Conservation (phyloP, 148 eudicot genomes). For the Arctostaphylos glauca region DNA sequence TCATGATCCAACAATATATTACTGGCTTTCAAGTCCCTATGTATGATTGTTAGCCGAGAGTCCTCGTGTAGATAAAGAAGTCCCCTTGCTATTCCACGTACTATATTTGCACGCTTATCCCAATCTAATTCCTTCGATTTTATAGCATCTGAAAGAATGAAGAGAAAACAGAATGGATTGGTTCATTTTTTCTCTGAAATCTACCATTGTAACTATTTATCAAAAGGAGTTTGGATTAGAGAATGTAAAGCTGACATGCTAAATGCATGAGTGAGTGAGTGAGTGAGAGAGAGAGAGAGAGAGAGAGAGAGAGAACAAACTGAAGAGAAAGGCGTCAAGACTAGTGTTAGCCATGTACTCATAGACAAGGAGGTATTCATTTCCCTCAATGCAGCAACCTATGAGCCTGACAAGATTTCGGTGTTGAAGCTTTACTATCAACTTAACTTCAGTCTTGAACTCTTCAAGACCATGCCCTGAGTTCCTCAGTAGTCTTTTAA, state of each 20-base stretch:
- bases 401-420: constrained; percentile 42
- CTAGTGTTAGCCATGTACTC: constrained; percentile 44
- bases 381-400: constrained; percentile 39
- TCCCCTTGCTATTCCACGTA: constrained; percentile 30
- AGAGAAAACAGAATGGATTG: neutral
- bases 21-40: constrained; percentile 3
- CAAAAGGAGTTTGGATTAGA: neutral
- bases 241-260: neutral
- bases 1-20: constrained; percentile 17
- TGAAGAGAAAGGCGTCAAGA: constrained; percentile 29
- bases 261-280: neutral
- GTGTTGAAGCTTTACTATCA: constrained; percentile 49
- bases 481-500: constrained; percentile 38
- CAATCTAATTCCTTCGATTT: constrained; percentile 23
- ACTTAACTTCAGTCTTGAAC: constrained; percentile 9
- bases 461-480: constrained; percentile 16
- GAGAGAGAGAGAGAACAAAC: constrained; percentile 16
- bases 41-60: neutral
- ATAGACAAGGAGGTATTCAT: constrained; percentile 43
- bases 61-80: constrained; percentile 37
- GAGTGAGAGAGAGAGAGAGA: neutral
- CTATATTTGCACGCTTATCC: constrained; percentile 29
- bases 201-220: neutral
- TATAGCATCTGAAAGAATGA: neutral
- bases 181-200: neutral